phyloP scores from a whole-genome alignment of 2,329 filamentous ascomycete genomes.

The Exophiala aquamarina region DNA sequence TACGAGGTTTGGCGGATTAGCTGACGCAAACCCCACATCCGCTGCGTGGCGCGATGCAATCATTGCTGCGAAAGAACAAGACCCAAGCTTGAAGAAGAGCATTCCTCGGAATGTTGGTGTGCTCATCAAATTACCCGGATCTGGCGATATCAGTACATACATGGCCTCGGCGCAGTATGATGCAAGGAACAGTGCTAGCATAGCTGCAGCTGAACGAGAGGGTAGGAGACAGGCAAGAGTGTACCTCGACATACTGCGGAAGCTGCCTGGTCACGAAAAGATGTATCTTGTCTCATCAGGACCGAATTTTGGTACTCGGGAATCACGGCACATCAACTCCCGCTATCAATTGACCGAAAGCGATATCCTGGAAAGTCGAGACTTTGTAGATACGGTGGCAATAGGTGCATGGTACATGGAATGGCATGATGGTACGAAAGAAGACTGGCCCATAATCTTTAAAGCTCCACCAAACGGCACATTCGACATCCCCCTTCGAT shows the following conservation, averaged over 20 bases:
- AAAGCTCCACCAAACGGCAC: neutral
- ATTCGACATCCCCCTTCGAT: conserved; percentile 12
- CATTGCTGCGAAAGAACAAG: conserved; percentile 1
- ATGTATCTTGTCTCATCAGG: conserved; percentile 16
- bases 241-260: conserved; percentile 12
- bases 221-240: conserved; percentile 10
- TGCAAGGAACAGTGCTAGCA: conserved; percentile 5
- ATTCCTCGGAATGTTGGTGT: conserved; percentile 6
- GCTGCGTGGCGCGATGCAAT: conserved; percentile 11
- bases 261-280: conserved; percentile 13
- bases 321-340: conserved; percentile 13
- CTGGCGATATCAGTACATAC: conserved; percentile 10
- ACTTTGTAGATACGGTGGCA: conserved; percentile 7
- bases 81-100: conserved; percentile 6
- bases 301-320: conserved; percentile 13
- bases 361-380: conserved; percentile 5
- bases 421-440: conserved; percentile 5
- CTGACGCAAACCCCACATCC: conserved; percentile 9
- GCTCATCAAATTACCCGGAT: conserved; percentile 8
- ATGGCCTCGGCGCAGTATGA: conserved; percentile 14
- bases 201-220: conserved; percentile 7
- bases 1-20: conserved; percentile 10
- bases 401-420: conserved; percentile 13
- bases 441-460: conserved; percentile 9
- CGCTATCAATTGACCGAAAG: conserved; percentile 9